These are phyloP conservation scores for Basipetospora chlamydospora DNA, from an alignment of 2,329 filamentous ascomycete species.

Conservation along the genomic window DNA sequence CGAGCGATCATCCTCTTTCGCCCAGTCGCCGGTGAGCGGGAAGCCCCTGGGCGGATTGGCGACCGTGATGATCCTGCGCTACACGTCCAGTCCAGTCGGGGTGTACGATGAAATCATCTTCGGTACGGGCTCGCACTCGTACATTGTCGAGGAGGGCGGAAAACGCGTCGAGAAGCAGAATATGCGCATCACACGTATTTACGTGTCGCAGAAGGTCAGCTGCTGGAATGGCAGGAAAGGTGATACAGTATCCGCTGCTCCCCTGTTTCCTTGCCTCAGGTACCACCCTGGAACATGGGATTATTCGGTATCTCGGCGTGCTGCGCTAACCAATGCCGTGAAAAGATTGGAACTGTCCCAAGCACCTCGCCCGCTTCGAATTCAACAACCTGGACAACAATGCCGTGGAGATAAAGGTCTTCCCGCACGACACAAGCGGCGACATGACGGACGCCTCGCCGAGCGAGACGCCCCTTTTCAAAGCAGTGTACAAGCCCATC, in stretches of 20 bases:
- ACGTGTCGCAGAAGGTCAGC: slow-evolving; percentile 36
- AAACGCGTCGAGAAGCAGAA: slow-evolving; percentile 20
- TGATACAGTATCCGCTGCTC: slow-evolving; percentile 13
- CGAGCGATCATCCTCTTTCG: slow-evolving; percentile 26
- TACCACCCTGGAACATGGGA: too few species aligned
- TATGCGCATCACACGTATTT: slow-evolving; percentile 34
- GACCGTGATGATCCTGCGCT: slow-evolving; percentile 36
- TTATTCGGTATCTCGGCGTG: too few species aligned
- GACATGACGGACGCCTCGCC: slow-evolving; percentile 18
- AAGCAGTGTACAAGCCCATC: slow-evolving; percentile 27
- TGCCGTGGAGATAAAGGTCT: slow-evolving; percentile 26
- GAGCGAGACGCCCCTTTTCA: slow-evolving; percentile 26
- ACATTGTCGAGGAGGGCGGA: slow-evolving; percentile 19
- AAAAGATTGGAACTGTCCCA: slow-evolving; percentile 40
- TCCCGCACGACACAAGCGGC: slow-evolving; percentile 23
- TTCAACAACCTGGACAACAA: slow-evolving; percentile 24
- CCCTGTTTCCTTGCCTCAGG: neutral
- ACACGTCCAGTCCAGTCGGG: slow-evolving; percentile 34
- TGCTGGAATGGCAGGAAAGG: slow-evolving; percentile 37
- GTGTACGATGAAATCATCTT: slow-evolving; percentile 39
- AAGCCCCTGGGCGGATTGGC: slow-evolving; percentile 27
- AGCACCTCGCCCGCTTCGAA: slow-evolving; percentile 36
- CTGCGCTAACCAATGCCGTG: neutral
- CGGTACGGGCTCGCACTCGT: slow-evolving; percentile 29
- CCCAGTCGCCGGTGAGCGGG: slow-evolving; percentile 17